Percentiles rank a stretch among this genome's conserved stretches.
phyloP scores from a whole-genome alignment of 768 basidiomycete species.

The Leucosporidium yakuticum region DNA sequence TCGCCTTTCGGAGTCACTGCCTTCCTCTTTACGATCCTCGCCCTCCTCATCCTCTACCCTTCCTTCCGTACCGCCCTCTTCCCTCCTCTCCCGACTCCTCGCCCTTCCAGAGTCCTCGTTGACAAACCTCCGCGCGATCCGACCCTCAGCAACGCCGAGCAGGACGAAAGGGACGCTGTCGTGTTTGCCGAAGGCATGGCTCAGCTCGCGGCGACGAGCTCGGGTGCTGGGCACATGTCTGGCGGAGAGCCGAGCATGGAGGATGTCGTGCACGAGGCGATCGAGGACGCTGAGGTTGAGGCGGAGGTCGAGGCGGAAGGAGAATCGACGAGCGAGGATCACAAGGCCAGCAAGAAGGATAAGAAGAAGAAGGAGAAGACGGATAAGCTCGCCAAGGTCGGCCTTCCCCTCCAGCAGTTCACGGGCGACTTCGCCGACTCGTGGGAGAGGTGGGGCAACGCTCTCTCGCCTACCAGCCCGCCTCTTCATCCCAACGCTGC shows the following conservation, averaged over 20 bases:
- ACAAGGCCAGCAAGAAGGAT: too few species aligned
- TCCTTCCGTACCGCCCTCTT: neutral
- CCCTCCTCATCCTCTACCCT: neutral
- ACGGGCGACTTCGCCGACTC: neutral
- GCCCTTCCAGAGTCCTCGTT: neutral
- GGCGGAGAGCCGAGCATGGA: neutral
- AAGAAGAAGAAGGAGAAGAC: neutral
- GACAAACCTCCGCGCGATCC: neutral
- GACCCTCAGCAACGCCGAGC: neutral
- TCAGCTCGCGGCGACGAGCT: neutral
- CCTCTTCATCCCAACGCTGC: neutral
- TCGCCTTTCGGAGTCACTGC: neutral
- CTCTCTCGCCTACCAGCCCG: neutral
- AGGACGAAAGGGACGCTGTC: neutral
- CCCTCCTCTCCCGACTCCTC: neutral
- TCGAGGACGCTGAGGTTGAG: neutral
- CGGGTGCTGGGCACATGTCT: neutral
- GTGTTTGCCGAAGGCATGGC: neutral
- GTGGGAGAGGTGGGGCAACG: slow-evolving; percentile 1
- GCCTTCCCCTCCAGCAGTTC: neutral
- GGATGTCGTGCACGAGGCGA: neutral
- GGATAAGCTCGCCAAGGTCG: neutral
- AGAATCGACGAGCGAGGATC: neutral
- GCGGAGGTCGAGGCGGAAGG: neutral
- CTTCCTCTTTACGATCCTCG: neutral